phyloP scores from a whole-genome alignment of 106 monocot species.

The Dendrobium officinale region DNA sequence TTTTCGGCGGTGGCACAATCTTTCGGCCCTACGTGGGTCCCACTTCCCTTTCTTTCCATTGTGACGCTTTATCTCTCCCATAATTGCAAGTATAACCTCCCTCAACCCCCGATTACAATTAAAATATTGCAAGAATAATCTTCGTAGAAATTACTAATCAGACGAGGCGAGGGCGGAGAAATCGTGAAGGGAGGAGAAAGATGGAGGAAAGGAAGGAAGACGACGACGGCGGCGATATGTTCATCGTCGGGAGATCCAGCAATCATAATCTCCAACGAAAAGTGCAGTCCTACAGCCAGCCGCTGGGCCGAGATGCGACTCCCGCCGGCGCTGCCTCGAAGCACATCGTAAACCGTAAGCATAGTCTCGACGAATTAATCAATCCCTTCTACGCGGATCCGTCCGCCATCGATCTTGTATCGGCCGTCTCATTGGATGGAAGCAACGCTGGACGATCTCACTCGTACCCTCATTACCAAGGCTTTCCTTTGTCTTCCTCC shows the following conservation, averaged over 20 bases:
- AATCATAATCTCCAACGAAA: constrained; percentile 8
- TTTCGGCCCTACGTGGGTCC: no score
- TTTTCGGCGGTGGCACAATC: no score
- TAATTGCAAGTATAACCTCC: no score
- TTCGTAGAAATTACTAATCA: not conserved
- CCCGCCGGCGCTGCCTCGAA: not conserved
- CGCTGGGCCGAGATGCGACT: constrained; percentile 17
- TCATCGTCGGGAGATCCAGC: not conserved
- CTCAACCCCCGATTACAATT: not conserved
- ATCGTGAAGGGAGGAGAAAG: not conserved
- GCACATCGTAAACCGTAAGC: constrained; percentile 16
- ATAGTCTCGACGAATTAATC: constrained; percentile 25
- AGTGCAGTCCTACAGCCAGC: constrained; percentile 31
- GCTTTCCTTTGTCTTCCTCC: constrained; percentile 1
- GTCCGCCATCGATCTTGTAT: not conserved
- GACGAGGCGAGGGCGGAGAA: not conserved
- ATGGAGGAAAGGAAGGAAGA: constrained; percentile 16
- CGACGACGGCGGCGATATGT: constrained; percentile 13
- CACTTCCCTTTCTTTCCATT: no score
- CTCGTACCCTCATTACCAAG: constrained; percentile 8
- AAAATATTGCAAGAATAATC: not conserved
- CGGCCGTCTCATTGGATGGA: not conserved
- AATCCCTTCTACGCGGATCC: not conserved
- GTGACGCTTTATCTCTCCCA: no score
- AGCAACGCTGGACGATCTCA: not conserved